Percentiles rank a stretch among this genome's conserved stretches.
These are phyloP conservation scores for Aspergillus indologenus DNA, from an alignment of 495 filamentous ascomycete species.

Conservation along the genomic window DNA sequence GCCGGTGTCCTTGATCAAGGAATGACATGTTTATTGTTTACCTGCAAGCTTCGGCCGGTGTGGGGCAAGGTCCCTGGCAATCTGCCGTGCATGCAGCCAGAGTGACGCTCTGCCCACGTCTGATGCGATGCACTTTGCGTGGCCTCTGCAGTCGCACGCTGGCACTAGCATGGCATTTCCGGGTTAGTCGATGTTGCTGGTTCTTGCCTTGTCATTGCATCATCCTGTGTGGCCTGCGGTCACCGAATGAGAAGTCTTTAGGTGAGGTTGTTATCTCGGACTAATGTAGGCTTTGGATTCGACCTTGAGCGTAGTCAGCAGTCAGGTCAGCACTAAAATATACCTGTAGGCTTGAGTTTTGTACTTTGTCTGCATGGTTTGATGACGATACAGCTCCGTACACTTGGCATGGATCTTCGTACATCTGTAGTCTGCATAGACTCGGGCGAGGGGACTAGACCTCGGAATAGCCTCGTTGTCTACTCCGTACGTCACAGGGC, in stretches of 20 bases:
- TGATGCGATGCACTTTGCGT: neutral
- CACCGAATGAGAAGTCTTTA: too few relatives aligned
- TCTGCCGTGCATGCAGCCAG: neutral
- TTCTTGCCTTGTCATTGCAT: neutral
- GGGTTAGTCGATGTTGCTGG: neutral
- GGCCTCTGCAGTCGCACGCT: neutral
- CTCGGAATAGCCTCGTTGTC: too few relatives aligned
- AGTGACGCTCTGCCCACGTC: neutral
- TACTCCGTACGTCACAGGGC: too few relatives aligned
- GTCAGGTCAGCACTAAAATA: neutral
- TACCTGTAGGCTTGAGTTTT: too few relatives aligned
- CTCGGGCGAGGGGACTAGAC: too few relatives aligned
- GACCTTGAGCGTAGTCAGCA: neutral
- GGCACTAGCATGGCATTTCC: neutral
- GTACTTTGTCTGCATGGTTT: too few relatives aligned
- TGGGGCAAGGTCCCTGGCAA: neutral
- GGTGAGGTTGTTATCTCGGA: neutral
- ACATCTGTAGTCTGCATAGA: too few relatives aligned
- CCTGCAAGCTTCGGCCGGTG: neutral
- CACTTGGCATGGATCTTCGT: too few relatives aligned
- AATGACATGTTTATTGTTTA: neutral
- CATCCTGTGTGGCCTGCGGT: neutral
- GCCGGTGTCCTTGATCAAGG: neutral
- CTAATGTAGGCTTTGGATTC: neutral
- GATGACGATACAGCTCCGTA: too few relatives aligned